Evolutionary conservation across 768 basidiomycete genomes (phyloP), one percentile per base, ranked within the genome.

Genomic region (Termitomyces sp.): DNA sequence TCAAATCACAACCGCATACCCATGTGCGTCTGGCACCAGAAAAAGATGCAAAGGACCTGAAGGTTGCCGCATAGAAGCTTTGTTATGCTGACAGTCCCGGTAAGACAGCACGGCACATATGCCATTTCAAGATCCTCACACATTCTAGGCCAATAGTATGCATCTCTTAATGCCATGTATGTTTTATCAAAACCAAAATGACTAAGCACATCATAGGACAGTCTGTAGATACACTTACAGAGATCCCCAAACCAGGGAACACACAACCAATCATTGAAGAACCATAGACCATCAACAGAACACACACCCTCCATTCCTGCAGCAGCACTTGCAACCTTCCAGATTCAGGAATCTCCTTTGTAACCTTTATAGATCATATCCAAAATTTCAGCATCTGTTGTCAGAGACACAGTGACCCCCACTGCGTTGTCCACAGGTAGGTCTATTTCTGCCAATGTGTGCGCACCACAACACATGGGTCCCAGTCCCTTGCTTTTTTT

Each of bases 91-190:
- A 27, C 56, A 60, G 2, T 60, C 53, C 1, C 10, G 12, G 35
- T 56, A 60, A 2, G 38, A 27, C 7, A n/a, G n/a, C n/a, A n/a
- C n/a, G 53, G 53, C 27, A 58, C 32, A 23, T 58, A 58, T 15
- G 35, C 46, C 0, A 25, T 3, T 31, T 54, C 47, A 7, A 60
- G 40, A 32, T 60, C 56, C 11, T 39, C 31, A 52, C 70, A 54
- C 74, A 75, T 75, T 31, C 67, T 61, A n/a, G 66, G 66, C 70
- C 71, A 68, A 41, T 66, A 73, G 50, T 62, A 74, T 1, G 63
- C 54, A 0, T 58, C 23, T 0, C 59, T 22, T 0, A 74, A 41
- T 0, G 59, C 12, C 0, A 29, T 60, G 46, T 72, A 72, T 0
- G 61, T 57, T 54, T 76, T 72, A 12, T 65, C 54, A 22, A 65